Conservation (phyloP, 371 early-diverging fungal genomes). For the Apophysomyces ossiformis region DNA sequence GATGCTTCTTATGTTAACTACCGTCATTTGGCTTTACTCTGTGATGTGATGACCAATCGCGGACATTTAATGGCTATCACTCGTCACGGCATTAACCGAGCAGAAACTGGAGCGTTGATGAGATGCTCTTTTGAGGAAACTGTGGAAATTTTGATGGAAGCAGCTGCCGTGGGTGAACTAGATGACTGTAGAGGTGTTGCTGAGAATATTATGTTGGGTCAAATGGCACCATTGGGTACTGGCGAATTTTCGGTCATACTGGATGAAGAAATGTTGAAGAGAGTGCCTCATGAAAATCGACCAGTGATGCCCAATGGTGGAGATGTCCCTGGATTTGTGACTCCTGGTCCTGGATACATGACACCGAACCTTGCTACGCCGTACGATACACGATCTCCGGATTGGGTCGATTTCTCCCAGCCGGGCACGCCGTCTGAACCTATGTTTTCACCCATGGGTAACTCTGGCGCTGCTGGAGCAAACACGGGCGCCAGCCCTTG, state of each 20-base stretch:
- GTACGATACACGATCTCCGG: constrained; percentile 61
- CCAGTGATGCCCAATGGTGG: constrained; percentile 46
- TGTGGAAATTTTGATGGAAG: constrained; percentile 98
- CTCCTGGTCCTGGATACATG: constrained; percentile 60
- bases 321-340: constrained; percentile 49
- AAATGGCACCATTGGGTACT: constrained; percentile 98
- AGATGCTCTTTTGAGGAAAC: constrained; percentile 99
- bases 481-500: constrained; percentile 52
- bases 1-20: constrained; percentile 99
- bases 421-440: constrained; percentile 63
- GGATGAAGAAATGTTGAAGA: constrained; percentile 88
- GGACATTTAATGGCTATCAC: constrained; percentile 98
- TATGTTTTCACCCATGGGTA: constrained; percentile 72
- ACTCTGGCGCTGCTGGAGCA: constrained; percentile 48
- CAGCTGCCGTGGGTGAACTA: constrained; percentile 92
- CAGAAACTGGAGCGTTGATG: constrained; percentile 96
- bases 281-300: constrained; percentile 52
- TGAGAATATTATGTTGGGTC: constrained; percentile 99
- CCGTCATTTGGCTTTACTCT: constrained; percentile 96
- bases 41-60: constrained; percentile 98
- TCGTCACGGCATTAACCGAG: constrained; percentile 98
- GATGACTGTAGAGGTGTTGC: constrained; percentile 97
- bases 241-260: constrained; percentile 94
- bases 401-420: constrained; percentile 62
- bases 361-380: constrained; percentile 63